These are phyloP conservation scores for Stagonosporopsis cucurbitacearum DNA, from an alignment of 2,329 filamentous ascomycete genomes.

Conservation along the genomic window DNA sequence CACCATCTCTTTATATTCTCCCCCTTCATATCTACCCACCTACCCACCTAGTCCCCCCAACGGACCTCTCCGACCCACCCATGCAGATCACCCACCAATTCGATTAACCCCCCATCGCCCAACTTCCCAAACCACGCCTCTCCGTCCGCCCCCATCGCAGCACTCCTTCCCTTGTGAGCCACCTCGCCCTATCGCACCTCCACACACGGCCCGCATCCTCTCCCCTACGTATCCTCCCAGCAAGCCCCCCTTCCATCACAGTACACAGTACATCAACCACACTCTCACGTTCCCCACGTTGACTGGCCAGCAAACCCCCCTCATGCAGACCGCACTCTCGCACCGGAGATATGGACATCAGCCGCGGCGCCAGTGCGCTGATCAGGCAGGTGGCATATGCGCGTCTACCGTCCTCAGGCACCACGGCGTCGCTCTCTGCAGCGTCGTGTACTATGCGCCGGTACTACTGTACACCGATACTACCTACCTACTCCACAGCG, in stretches of 20 bases:
- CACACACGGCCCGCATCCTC: conserved; percentile 4
- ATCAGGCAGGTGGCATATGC: conserved; percentile 42
- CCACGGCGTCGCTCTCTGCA: no score
- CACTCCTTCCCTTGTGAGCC: conserved; percentile 3
- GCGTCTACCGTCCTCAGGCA: no score
- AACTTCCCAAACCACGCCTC: conserved; percentile 22
- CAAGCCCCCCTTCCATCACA: not conserved
- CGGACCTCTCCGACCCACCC: conserved; percentile 28
- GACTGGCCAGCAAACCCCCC: conserved; percentile 18
- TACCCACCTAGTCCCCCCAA: no score
- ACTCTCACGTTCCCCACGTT: conserved; percentile 21
- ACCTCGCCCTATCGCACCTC: conserved; percentile 2
- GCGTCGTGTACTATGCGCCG: no score
- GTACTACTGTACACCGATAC: no score
- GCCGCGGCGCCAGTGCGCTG: conserved; percentile 11
- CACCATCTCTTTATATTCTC: conserved; percentile 3
- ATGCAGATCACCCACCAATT: conserved; percentile 23
- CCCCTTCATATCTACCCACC: no score
- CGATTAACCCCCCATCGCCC: conserved; percentile 19
- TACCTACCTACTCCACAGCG: no score
- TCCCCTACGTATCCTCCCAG: not conserved
- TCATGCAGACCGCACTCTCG: conserved; percentile 1
- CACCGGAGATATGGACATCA: conserved; percentile 15
- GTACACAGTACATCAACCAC: no score
- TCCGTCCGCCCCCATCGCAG: conserved; percentile 15